Evolutionary conservation across 768 basidiomycete genomes (phyloP).

Genomic region (Russula sp.): DNA sequence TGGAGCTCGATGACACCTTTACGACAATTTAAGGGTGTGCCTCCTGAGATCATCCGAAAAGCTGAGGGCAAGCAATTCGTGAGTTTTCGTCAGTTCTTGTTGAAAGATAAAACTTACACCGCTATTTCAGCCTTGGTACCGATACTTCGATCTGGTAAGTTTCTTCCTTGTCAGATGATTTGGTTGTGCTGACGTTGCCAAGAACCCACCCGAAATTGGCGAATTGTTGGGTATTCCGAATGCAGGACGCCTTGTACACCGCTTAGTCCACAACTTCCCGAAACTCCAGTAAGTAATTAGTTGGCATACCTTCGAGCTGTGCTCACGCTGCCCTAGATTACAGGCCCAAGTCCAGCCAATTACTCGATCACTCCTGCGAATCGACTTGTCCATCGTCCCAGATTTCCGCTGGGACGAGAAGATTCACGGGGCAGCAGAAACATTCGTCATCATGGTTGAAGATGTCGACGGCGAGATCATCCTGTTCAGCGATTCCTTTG

Average conservation of each 20-base stretch:
- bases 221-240: conserved; percentile 93
- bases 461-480: conserved; percentile 97
- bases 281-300: conserved; percentile 65
- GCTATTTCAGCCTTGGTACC: conserved; percentile 78
- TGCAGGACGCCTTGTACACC: conserved; percentile 85
- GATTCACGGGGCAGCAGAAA: conserved; percentile 80
- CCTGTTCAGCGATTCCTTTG: conserved; percentile 89
- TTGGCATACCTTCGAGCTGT: not conserved
- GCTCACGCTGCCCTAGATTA: conserved; percentile 38
- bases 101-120: not conserved
- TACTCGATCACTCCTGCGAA: conserved; percentile 83
- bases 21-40: conserved; percentile 91
- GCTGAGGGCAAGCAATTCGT: conserved; percentile 98
- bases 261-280: conserved; percentile 93
- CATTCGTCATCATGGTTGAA: conserved; percentile 90
- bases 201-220: conserved; percentile 84
- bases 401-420: conserved; percentile 99
- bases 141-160: conserved; percentile 83
- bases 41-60: conserved; percentile 75
- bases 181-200: conserved; percentile 4
- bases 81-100: conserved; percentile 27
- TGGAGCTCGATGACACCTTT: conserved; percentile 98
- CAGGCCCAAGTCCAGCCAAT: conserved; percentile 97
- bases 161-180: not conserved
- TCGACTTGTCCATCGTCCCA: conserved; percentile 92